Evolutionary conservation across 805 yeast species (phyloP).

Genomic region (Brettanomyces bruxellensis): DNA sequence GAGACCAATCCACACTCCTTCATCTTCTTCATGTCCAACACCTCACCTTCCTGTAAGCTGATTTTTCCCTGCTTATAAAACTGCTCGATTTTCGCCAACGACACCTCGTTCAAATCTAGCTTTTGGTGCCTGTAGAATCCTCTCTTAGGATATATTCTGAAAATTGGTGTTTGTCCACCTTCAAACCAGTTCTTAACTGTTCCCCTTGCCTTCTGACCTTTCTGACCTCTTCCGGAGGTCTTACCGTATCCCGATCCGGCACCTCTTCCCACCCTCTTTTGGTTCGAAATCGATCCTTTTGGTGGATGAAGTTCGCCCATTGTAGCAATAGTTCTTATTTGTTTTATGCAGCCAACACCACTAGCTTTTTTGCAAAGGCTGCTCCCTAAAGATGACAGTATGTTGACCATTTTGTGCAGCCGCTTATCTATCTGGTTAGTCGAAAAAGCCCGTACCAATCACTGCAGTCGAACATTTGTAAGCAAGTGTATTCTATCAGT

Average conservation of each 20-base stretch:
- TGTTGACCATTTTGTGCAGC: too few relatives aligned
- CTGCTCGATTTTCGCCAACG: slow-evolving; percentile 59
- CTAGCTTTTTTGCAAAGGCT: too few relatives aligned
- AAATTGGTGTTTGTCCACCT: slow-evolving; percentile 97
- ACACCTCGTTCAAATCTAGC: slow-evolving; percentile 45
- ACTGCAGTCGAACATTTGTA: too few relatives aligned
- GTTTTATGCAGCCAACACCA: slow-evolving; percentile 2
- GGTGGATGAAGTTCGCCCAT: slow-evolving; percentile 52
- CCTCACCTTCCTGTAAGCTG: slow-evolving; percentile 46
- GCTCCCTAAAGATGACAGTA: too few relatives aligned
- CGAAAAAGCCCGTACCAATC: too few relatives aligned
- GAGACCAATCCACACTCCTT: slow-evolving; percentile 62
- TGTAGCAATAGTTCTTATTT: slow-evolving; percentile 29
- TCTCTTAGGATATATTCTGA: slow-evolving; percentile 74
- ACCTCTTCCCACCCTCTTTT: slow-evolving; percentile 89
- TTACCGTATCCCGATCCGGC: slow-evolving; percentile 90
- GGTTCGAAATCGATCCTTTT: slow-evolving; percentile 47
- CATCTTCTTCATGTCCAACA: slow-evolving; percentile 70
- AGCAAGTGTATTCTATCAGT: too few relatives aligned
- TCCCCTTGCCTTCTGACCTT: slow-evolving; percentile 96
- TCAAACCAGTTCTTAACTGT: slow-evolving; percentile 89
- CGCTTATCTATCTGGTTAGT: too few relatives aligned
- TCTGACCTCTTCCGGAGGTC: slow-evolving; percentile 95
- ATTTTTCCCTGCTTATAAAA: slow-evolving; percentile 65
- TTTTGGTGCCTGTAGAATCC: slow-evolving; percentile 71